Conservation (phyloP, 2,329 filamentous ascomycete genomes). For the Phaeoacremonium minimum region DNA sequence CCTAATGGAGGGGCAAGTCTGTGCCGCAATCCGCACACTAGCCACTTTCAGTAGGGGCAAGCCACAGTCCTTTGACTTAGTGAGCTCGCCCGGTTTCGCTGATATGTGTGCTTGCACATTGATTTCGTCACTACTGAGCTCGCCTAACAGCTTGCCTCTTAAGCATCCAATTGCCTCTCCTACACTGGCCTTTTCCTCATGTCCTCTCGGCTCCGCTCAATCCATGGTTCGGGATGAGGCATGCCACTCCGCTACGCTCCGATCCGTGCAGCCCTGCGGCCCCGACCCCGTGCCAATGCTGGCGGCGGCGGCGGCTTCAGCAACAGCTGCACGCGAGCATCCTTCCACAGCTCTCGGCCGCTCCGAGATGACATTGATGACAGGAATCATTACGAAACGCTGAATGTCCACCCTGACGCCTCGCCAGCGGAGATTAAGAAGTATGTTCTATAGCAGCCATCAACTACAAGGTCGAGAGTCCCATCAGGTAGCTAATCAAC, state of each 20-base stretch:
- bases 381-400: conserved; percentile 75
- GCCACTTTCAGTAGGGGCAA: too few relatives aligned
- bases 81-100: too few relatives aligned
- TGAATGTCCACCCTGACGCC: conserved; percentile 68
- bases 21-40: too few relatives aligned
- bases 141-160: background rate
- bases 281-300: conserved; percentile 6
- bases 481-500: background rate
- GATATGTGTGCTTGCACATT: background rate
- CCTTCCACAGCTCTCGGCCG: conserved; percentile 23
- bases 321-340: conserved; percentile 5
- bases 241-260: conserved; percentile 48
- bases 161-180: background rate
- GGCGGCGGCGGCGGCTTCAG: conserved; percentile 4
- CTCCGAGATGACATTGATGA: conserved; percentile 21
- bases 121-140: conserved; percentile 5
- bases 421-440: conserved; percentile 79
- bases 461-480: too few relatives aligned
- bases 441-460: conserved; percentile 39
- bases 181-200: too few relatives aligned
- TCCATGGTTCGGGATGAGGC: conserved; percentile 50
- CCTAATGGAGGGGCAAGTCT: too few relatives aligned
- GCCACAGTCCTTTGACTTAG: background rate
- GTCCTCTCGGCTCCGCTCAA: background rate
- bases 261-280: conserved; percentile 19